phyloP scores from a whole-genome alignment of 805 yeast genomes.

The Starmerella cellae region DNA sequence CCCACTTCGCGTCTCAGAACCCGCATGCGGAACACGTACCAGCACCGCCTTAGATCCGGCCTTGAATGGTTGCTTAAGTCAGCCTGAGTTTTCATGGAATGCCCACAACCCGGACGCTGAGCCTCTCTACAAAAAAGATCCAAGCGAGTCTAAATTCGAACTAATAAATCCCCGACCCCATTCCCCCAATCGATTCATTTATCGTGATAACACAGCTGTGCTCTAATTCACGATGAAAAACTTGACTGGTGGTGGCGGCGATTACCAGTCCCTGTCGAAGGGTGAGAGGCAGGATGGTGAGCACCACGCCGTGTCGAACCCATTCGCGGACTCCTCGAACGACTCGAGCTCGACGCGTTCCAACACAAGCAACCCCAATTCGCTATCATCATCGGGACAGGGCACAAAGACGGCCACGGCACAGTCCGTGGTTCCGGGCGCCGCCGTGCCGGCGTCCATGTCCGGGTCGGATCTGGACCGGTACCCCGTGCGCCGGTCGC shows the following conservation, averaged over 20 bases:
- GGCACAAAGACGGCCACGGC: constrained; percentile 1
- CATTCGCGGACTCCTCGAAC: constrained; percentile 22
- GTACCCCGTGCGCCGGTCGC: constrained; percentile 25
- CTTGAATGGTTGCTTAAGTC: background rate
- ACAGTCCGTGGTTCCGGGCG: background rate
- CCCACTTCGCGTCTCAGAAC: background rate
- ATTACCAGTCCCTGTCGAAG: constrained; percentile 17
- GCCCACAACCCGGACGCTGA: background rate
- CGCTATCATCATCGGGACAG: constrained; percentile 10
- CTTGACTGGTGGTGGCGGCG: constrained; percentile 14
- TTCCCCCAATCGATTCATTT: too few species aligned
- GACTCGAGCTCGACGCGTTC: constrained; percentile 15
- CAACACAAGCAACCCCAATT: constrained; percentile 8
- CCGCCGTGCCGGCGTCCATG: constrained; percentile 14
- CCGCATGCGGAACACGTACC: background rate
- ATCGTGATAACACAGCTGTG: too few species aligned
- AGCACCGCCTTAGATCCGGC: too few species aligned
- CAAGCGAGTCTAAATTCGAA: background rate
- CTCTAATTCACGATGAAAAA: constrained; percentile 11
- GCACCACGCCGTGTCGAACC: constrained; percentile 19
- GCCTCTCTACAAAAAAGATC: background rate
- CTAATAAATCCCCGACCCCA: background rate
- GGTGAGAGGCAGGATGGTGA: constrained; percentile 12
- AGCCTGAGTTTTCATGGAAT: background rate
- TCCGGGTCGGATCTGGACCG: constrained; percentile 27